Evolutionary conservation across 371 early-diverging fungal species (phyloP).

Genomic region (Mortierella sp.): DNA sequence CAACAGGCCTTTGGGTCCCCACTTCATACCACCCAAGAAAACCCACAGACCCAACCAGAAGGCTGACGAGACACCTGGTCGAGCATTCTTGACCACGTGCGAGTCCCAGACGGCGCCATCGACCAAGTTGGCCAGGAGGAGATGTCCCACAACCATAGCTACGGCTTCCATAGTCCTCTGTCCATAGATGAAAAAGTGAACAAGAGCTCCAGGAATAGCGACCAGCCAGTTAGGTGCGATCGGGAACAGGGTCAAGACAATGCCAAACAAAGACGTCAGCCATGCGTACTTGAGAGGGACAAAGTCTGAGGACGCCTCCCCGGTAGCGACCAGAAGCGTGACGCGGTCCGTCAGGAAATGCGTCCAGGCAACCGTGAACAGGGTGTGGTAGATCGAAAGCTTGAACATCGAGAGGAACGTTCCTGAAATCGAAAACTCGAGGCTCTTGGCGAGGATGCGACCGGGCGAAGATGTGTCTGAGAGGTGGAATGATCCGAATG

Average conservation of each 20-base stretch:
- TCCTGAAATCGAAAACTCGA: conserved; percentile 51
- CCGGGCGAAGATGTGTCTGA: conserved; percentile 40
- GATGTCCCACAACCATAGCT: conserved; percentile 40
- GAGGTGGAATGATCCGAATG: conserved; percentile 36
- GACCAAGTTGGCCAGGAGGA: conserved; percentile 31
- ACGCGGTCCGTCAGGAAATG: conserved; percentile 29
- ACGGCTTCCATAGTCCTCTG: conserved; percentile 36
- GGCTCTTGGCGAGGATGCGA: conserved; percentile 43
- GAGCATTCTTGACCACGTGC: conserved; percentile 49
- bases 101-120: conserved; percentile 57
- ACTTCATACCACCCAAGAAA: conserved; percentile 53
- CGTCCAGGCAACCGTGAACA: conserved; percentile 47
- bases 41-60: conserved; percentile 58
- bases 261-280: conserved; percentile 43
- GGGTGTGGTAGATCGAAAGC: conserved; percentile 49
- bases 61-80: conserved; percentile 48
- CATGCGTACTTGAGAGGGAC: conserved; percentile 52
- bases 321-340: conserved; percentile 1
- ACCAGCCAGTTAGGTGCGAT: conserved; percentile 56
- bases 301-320: conserved; percentile 26
- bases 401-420: conserved; percentile 56
- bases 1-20: conserved; percentile 51
- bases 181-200: conserved; percentile 57
- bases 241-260: conserved; percentile 44
- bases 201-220: conserved; percentile 38